phyloP scores from a whole-genome alignment of 495 filamentous ascomycete species.

The Echria macrotheca region DNA sequence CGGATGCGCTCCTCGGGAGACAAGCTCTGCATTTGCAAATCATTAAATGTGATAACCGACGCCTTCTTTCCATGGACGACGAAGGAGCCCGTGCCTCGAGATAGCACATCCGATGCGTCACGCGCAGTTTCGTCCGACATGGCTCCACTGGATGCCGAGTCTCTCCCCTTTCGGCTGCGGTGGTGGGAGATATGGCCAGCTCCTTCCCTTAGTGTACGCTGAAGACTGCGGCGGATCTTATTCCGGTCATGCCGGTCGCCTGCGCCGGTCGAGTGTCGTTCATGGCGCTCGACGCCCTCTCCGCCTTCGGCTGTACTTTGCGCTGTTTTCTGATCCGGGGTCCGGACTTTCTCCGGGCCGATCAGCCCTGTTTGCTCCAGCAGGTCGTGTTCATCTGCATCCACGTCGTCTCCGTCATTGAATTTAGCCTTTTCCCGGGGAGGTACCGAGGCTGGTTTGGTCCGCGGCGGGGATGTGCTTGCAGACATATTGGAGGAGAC shows the following conservation, averaged over 20 bases:
- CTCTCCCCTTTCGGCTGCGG: conserved; percentile 70
- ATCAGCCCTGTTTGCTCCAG: conserved; percentile 48
- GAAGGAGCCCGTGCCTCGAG: conserved; percentile 78
- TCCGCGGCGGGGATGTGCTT: conserved; percentile 27
- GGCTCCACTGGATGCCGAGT: conserved; percentile 58
- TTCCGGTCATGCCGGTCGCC: conserved; percentile 44
- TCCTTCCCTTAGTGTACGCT: conserved; percentile 82
- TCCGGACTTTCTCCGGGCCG: conserved; percentile 14
- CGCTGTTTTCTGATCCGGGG: conserved; percentile 17
- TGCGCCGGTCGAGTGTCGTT: conserved; percentile 22
- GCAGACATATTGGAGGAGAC: conserved; percentile 32
- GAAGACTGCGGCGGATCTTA: conserved; percentile 82
- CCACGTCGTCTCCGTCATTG: conserved; percentile 34
- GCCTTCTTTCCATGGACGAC: conserved; percentile 98
- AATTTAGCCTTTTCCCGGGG: conserved; percentile 19
- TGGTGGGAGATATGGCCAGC: conserved; percentile 60
- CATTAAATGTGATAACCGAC: conserved; percentile 87
- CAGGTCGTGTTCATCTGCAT: conserved; percentile 45
- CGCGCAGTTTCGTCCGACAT: conserved; percentile 56
- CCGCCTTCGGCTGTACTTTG: conserved; percentile 25
- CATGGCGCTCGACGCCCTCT: conserved; percentile 29
- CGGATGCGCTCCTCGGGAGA: conserved; percentile 69
- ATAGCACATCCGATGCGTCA: conserved; percentile 58
- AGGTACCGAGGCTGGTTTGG: conserved; percentile 16
- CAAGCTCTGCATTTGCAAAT: conserved; percentile 83